Base-by-base conservation (phyloP, 1,139 yeast species). In the Candida labiduridarum region DNA sequence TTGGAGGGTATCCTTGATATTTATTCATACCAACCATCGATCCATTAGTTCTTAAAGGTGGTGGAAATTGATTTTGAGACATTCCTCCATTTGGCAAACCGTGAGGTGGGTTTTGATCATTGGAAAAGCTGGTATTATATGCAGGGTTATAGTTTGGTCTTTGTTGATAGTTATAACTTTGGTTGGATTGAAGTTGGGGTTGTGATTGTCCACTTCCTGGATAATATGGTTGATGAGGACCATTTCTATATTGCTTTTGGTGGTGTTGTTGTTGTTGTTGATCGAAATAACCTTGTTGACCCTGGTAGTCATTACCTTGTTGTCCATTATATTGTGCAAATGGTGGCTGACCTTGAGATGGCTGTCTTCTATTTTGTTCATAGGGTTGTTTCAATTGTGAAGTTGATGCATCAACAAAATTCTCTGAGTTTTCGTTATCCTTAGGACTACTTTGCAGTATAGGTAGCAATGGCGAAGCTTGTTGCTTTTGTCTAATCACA, bases 81-180 rank as follows among this genome's bases (percentile, higher is more conserved):
- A 69, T 51, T 2, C 74, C 74, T 44, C 65, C 67, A n/a, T 67
- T 51, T n/a, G 75, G 74, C 40, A 70, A 64, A 1, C 73, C 75
- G 47, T 71, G 72, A 1, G 75, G 76, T 12, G 71, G 74, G 27
- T 58, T 64, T 52, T 69, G 74, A 41, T 69, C 74, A 47, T 53
- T 51, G 48, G 42, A 19, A 42, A 45, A 47, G 12, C 19, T 16
- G 12, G 25, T 42, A 8, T 45, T 18, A 42, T 30, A 22, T 27
- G 34, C 41, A 33, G 29, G 39, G 35, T 48, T 41, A n/a, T 45
- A 45, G 7, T 34, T 29, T 18, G 29, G 29, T 33, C 41, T 38
- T 12, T 35, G 46, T 36, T 44, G 49, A 18, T 44, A 52, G 31
- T 40, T 19, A 31, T 47, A 19, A 22, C 33, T 41, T 16, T 35